phyloP scores from a whole-genome alignment of 2,329 filamentous ascomycete genomes.

The Emergomyces africanus region DNA sequence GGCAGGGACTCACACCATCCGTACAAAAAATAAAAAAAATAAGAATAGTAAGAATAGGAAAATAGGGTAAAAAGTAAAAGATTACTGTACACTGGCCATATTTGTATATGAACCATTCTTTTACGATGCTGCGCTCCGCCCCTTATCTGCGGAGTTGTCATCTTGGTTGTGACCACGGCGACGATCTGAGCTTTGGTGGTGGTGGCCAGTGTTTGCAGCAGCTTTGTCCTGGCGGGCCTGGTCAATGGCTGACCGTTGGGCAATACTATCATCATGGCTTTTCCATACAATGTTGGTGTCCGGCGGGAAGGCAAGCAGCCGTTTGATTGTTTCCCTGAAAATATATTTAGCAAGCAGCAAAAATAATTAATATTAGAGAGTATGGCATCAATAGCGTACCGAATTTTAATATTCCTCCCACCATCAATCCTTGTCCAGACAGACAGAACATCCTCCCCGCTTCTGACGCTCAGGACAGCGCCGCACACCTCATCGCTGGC shows the following conservation, averaged over 20 bases:
- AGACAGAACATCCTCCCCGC: constrained; percentile 92
- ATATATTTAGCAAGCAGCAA: not conserved
- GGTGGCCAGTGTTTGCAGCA: constrained; percentile 21
- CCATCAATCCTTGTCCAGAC: constrained; percentile 95
- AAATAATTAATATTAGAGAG: not conserved
- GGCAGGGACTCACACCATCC: not conserved
- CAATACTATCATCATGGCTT: constrained; percentile 90
- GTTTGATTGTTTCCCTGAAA: constrained; percentile 80
- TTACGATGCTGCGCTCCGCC: constrained; percentile 26
- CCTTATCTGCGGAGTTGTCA: constrained; percentile 31
- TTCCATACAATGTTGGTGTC: constrained; percentile 93
- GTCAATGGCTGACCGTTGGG: constrained; percentile 79
- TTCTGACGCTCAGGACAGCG: constrained; percentile 83
- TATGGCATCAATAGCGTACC: constrained; percentile 43
- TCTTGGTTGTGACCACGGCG: constrained; percentile 32
- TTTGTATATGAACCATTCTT: not conserved
- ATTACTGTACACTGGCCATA: not conserved
- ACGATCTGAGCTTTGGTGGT: constrained; percentile 29
- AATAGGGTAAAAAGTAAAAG: not conserved
- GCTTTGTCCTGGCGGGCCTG: constrained; percentile 81
- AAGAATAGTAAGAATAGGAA: not conserved
- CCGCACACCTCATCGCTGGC: constrained; percentile 91
- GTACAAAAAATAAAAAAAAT: not conserved
- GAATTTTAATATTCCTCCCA: constrained; percentile 88
- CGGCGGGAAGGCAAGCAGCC: constrained; percentile 67